These are phyloP conservation scores for Pichia norvegensis DNA, from an alignment of 1,139 yeast genomes.

Conservation along the genomic window DNA sequence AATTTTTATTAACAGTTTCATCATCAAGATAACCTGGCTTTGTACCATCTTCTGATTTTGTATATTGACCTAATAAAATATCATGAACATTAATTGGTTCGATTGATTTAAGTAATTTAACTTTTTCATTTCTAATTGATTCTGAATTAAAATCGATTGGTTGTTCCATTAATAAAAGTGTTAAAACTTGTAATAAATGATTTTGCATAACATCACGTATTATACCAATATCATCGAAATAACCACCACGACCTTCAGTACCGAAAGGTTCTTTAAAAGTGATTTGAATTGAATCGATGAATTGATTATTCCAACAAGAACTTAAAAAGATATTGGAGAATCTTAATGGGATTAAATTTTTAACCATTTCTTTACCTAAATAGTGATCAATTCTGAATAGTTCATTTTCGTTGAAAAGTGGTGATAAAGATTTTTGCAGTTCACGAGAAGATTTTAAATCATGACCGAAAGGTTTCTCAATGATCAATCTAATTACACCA, in stretches of 20 bases:
- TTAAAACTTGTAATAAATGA: constrained; percentile 87
- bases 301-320: constrained; percentile 81
- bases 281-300: constrained; percentile 73
- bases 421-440: constrained; percentile 69
- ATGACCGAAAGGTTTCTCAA: constrained; percentile 97
- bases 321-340: constrained; percentile 82
- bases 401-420: constrained; percentile 86
- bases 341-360: constrained; percentile 79
- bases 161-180: constrained; percentile 90
- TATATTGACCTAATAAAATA: constrained; percentile 82
- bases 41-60: constrained; percentile 71
- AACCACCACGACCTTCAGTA: constrained; percentile 98
- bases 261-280: constrained; percentile 95
- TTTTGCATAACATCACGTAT: constrained; percentile 98
- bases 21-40: constrained; percentile 92
- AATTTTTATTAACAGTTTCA: constrained; percentile 73
- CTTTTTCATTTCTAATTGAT: constrained; percentile 93
- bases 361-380: constrained; percentile 96
- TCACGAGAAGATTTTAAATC: constrained; percentile 73
- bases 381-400: constrained; percentile 94
- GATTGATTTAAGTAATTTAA: constrained; percentile 79
- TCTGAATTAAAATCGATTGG: constrained; percentile 88
- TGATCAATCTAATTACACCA: constrained; percentile 67
- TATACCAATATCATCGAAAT: constrained; percentile 90
- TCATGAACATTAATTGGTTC: constrained; percentile 59